Evolutionary conservation across 345 rosid species (phyloP).

Genomic region (Bretschneidera sinensis): DNA sequence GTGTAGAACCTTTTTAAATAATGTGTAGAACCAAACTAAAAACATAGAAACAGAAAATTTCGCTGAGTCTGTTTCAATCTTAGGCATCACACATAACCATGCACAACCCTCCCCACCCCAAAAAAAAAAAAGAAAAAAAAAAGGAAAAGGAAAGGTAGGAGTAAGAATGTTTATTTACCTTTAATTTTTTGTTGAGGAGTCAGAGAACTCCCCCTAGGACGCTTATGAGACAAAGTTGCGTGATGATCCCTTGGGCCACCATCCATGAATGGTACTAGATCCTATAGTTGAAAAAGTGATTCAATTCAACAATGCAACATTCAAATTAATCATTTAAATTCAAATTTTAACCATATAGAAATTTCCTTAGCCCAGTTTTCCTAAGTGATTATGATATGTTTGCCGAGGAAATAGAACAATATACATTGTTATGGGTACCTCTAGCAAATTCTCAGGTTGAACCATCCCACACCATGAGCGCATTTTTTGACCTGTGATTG

Average conservation of each 20-base stretch:
- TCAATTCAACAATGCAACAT: slow-evolving; percentile 3
- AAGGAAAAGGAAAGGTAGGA: too few relatives aligned
- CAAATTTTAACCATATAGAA: neutral
- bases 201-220: slow-evolving; percentile 65
- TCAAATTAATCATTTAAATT: neutral
- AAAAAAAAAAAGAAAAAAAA: neutral
- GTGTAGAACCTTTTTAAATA: too few relatives aligned
- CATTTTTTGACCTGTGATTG: slow-evolving; percentile 96
- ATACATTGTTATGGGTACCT: slow-evolving; percentile 32
- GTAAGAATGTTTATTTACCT: slow-evolving; percentile 35
- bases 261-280: slow-evolving; percentile 88
- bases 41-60: too few relatives aligned
- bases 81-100: too few relatives aligned
- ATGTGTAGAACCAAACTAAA: too few relatives aligned
- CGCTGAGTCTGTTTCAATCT: too few relatives aligned
- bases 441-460: slow-evolving; percentile 82
- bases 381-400: too few relatives aligned
- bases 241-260: slow-evolving; percentile 88
- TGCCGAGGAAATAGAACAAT: neutral
- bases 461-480: slow-evolving; percentile 89
- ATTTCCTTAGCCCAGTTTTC: too few relatives aligned
- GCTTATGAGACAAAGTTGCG: slow-evolving; percentile 69
- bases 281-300: slow-evolving; percentile 32
- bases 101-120: too few relatives aligned
- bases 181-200: slow-evolving; percentile 57